Base-by-base conservation (phyloP, 225 moss, liverwort and hornwort genomes). In the Ulota crispa region DNA sequence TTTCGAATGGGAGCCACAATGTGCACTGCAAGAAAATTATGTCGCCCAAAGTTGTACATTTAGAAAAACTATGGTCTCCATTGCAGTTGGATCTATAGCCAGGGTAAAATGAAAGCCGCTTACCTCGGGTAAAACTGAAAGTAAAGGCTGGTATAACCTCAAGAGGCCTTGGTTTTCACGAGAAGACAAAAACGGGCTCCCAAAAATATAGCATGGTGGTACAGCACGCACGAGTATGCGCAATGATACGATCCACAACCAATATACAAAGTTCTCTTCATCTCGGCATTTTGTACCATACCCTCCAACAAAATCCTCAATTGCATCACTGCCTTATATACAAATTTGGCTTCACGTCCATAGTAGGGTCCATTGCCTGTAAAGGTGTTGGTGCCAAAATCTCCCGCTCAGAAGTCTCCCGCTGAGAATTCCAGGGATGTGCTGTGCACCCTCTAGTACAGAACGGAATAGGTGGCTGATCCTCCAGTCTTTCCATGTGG, bases 261-360 rank as follows among this genome's bases (percentile, higher is more conserved):
- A 45, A 45, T 45, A 45, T 45, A 45, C 45, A 45, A 45, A 45
- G 30, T 45, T 45, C 45, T 45, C 45, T 20, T 55, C 65, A 30
- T 43, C 74, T 54, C 14, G 45, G 75, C 26, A 27, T 43, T 68
- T 59, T 43, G 59, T 34, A 20, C 45, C 75, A 34, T 8, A 45
- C 47, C 56, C 32, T 60, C 30, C 19, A 45, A 26, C 75, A 59
- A 75, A 68, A 82, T 59, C 68, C 68, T 32, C 68, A 68, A 34
- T 45, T 34, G 34, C 75, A 75, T 28, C 34, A 15, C 73, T 57
- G 39, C 26, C 37, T 9, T 85, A 43, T 9, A 45, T 81, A 84
- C 84, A 87, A 61, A 89, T 83, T 60, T n/a, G 81, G 86, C 83
- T 86, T 84, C 75, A 84, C 80, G 41, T 89, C 87, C 36, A 34